Conservation (phyloP, 2,329 filamentous ascomycete genomes). For the Aspergillus sp. region DNA sequence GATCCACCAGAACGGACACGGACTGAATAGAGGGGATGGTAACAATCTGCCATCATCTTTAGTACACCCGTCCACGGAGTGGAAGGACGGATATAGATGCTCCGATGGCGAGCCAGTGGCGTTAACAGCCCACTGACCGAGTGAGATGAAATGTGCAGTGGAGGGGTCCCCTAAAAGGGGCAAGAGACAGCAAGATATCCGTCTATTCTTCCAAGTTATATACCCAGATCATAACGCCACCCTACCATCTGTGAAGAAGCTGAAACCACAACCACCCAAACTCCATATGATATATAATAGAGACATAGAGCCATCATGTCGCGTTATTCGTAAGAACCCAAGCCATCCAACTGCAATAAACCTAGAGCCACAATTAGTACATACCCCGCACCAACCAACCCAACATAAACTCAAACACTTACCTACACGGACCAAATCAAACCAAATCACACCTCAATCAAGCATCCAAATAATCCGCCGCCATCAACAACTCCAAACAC, state of each 20-base stretch:
- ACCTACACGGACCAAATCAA: constrained; percentile 14
- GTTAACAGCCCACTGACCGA: neutral
- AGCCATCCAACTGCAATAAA: neutral
- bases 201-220: neutral
- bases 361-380: neutral
- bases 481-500: constrained; percentile 66
- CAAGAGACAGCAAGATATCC: neutral
- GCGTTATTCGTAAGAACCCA: constrained; percentile 2
- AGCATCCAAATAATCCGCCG: constrained; percentile 65
- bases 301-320: neutral
- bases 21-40: constrained; percentile 29
- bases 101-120: constrained; percentile 31
- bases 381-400: neutral
- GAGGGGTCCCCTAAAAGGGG: neutral
- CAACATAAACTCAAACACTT: neutral
- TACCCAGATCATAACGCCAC: neutral
- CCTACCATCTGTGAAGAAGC: neutral
- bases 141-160: neutral
- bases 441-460: constrained; percentile 43
- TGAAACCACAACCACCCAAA: neutral
- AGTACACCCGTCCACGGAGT: constrained; percentile 46
- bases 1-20: constrained; percentile 23
- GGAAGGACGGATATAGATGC: constrained; percentile 38
- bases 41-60: constrained; percentile 52
- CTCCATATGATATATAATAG: neutral